These are phyloP conservation scores for Epithemia pelagica DNA, from an alignment of 108 stramenopile genomes.

Conservation along the genomic window DNA sequence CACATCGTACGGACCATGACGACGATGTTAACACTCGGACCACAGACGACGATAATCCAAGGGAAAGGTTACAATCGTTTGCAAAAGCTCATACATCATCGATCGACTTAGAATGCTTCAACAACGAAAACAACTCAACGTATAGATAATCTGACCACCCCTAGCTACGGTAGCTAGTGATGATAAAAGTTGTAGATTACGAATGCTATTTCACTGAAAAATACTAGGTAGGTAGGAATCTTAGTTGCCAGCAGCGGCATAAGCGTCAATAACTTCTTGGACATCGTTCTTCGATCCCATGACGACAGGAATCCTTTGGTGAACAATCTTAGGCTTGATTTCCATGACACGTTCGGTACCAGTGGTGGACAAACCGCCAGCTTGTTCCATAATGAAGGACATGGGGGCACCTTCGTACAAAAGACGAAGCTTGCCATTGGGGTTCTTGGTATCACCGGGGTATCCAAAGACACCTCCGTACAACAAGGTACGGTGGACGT, in stretches of 20 bases:
- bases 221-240: too few relatives aligned
- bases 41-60: too few relatives aligned
- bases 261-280: slow-evolving; percentile 61
- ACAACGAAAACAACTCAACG: too few relatives aligned
- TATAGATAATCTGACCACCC: too few relatives aligned
- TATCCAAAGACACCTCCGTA: slow-evolving; percentile 98
- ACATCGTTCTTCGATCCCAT: slow-evolving; percentile 78
- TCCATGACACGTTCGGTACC: slow-evolving; percentile 64
- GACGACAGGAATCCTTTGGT: slow-evolving; percentile 74
- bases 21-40: too few relatives aligned
- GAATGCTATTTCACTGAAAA: too few relatives aligned
- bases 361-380: slow-evolving; percentile 84
- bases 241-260: slow-evolving; percentile 20
- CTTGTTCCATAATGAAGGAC: slow-evolving; percentile 94
- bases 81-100: too few relatives aligned
- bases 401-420: slow-evolving; percentile 93
- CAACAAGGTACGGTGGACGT: slow-evolving; percentile 95
- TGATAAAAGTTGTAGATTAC: too few relatives aligned
- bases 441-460: slow-evolving; percentile 83
- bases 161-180: too few relatives aligned
- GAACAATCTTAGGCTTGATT: slow-evolving; percentile 61
- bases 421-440: slow-evolving; percentile 80
- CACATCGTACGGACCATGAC: too few relatives aligned
- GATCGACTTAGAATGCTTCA: too few relatives aligned
- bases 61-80: too few relatives aligned